Evolutionary conservation across 148 eudicot species (phyloP), one percentile per base, ranked within the genome.

Genomic region (Hydrangea macrophylla): DNA sequence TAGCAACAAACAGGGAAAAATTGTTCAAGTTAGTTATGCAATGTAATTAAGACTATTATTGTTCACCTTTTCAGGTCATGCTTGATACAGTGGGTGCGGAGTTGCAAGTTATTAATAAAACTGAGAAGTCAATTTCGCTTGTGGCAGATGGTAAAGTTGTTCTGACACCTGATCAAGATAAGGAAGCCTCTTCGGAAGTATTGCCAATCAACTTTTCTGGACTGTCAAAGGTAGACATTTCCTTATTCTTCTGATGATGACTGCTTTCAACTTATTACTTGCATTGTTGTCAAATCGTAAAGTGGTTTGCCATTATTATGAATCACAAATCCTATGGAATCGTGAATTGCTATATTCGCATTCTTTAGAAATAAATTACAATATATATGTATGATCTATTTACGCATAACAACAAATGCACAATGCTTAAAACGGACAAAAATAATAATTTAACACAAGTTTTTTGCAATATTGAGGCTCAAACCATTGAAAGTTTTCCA

Each of bases 41-140:
- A 51, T 30, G 8, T 22, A 67, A 22, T 37, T 22, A 35, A 33
- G 65, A 58, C 2, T 18, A 44, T 44, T 45, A 9, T 57, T 73
- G 26, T 58, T 56, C 5, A 2, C 13, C 7, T 25, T 58, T 68
- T 61, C 84, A 88, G 92, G 92, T 88, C 20, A 88, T 88, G 92
- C 77, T 88, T 12, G 92, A 88, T 45, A 85, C 92, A 27, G 85
- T 80, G 53, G 92, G 92, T 25, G 72, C 89, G 35, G 92, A 88
- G 79, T 58, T 88, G 63, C 87, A 82, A 79, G 92, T 88, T 56
- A 75, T 83, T 50, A 88, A 83, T 62, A 81, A 69, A 54, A 64
- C 71, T 55, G 85, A 79, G 82, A 80, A 70, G 35, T 60, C 89
- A 61, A 81, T 88, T 70, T 67, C 87, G n/a, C 92, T 88, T 40